These are phyloP conservation scores for Pythium guiyangense DNA, from an alignment of 352 stramenopile genomes.

Conservation along the genomic window DNA sequence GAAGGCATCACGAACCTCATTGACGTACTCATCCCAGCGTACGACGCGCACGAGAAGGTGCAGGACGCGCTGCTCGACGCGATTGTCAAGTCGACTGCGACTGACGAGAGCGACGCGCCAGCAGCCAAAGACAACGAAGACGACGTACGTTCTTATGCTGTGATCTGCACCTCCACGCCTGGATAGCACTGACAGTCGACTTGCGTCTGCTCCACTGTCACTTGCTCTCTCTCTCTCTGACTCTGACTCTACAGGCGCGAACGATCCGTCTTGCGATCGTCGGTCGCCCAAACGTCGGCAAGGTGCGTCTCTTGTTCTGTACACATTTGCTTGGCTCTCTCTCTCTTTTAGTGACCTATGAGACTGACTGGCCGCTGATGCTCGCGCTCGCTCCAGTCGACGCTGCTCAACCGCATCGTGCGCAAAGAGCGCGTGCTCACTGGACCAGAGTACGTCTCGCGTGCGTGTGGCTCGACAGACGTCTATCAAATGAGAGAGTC, in stretches of 20 bases:
- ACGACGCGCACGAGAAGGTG: slow-evolving; percentile 58
- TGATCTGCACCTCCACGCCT: no score
- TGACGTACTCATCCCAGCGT: slow-evolving; percentile 65
- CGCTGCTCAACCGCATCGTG: slow-evolving; percentile 78
- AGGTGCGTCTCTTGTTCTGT: slow-evolving; percentile 14
- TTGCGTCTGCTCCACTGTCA: slow-evolving; percentile 5
- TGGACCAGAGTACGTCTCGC: slow-evolving; percentile 77
- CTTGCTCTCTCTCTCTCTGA: slow-evolving; percentile 1
- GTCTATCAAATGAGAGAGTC: neutral
- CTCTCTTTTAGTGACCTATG: neutral
- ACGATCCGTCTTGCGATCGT: slow-evolving; percentile 79
- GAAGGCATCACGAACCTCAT: slow-evolving; percentile 67
- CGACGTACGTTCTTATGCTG: slow-evolving; percentile 32
- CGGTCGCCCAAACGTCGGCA: slow-evolving; percentile 74
- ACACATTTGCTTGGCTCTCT: neutral
- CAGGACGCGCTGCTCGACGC: slow-evolving; percentile 24
- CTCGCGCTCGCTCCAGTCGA: slow-evolving; percentile 28
- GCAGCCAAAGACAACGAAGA: slow-evolving; percentile 42
- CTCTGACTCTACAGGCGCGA: slow-evolving; percentile 30
- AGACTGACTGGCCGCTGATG: no score
- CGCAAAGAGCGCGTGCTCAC: slow-evolving; percentile 78
- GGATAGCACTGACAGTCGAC: no score
- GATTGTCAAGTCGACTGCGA: neutral
- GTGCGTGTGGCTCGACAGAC: no score
- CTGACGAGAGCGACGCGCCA: slow-evolving; percentile 10